phyloP scores from a whole-genome alignment of 768 basidiomycete genomes.

The Rubroboletus pulcherrimus region DNA sequence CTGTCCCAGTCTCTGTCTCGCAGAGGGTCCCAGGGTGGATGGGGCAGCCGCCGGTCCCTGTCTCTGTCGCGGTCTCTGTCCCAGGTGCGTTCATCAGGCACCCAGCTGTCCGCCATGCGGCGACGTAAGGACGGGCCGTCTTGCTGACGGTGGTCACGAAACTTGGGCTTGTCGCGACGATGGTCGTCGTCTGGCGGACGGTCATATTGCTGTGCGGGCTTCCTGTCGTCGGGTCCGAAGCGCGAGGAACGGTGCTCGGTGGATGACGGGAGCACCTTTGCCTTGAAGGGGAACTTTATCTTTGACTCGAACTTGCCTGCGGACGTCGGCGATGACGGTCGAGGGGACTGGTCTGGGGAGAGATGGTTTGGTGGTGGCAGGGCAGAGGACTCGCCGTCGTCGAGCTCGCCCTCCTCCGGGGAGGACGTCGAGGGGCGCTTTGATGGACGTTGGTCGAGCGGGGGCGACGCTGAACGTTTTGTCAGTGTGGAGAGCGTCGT shows the following conservation, averaged over 20 bases:
- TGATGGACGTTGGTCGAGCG: conserved; percentile 43
- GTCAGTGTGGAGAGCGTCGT: conserved; percentile 10
- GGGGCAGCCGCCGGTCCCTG: conserved; percentile 24
- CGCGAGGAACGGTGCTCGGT: conserved; percentile 34
- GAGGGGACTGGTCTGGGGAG: conserved; percentile 19
- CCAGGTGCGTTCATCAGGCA: conserved; percentile 26
- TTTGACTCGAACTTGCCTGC: conserved; percentile 38
- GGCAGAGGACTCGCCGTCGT: conserved; percentile 43
- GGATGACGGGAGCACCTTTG: conserved; percentile 19
- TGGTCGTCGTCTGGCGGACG: conserved; percentile 46
- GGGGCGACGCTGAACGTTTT: conserved; percentile 63
- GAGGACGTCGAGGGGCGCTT: conserved; percentile 59
- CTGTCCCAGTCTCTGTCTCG: conserved; percentile 27
- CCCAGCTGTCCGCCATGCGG: conserved; percentile 22
- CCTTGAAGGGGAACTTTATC: conserved; percentile 77
- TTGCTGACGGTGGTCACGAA: conserved; percentile 19
- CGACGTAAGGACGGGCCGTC: conserved; percentile 16
- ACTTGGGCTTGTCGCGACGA: conserved; percentile 29
- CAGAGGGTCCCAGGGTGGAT: conserved; percentile 18
- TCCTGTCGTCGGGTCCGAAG: conserved; percentile 26
- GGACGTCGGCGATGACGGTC: conserved; percentile 32
- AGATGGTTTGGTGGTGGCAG: conserved; percentile 1
- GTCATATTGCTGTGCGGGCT: conserved; percentile 31
- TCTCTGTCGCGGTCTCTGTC: conserved; percentile 24
- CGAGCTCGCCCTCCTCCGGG: conserved; percentile 81